Percentiles rank a stretch among this genome's conserved stretches.
phyloP scores from a whole-genome alignment of 257 asterid genomes.

The Agastache rugosa region DNA sequence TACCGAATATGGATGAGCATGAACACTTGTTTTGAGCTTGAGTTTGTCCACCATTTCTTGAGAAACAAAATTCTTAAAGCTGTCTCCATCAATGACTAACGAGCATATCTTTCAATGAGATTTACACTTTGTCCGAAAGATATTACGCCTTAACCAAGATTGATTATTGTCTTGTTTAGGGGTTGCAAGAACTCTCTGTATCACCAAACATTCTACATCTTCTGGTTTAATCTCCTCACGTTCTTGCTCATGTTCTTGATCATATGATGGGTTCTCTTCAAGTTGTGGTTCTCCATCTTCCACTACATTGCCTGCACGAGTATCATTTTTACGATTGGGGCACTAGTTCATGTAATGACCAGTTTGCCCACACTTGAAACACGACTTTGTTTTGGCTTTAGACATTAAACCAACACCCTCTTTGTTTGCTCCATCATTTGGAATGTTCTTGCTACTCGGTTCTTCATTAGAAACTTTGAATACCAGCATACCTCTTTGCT shows the following conservation, averaged over 20 bases:
- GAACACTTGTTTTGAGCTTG: background rate
- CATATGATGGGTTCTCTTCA: background rate
- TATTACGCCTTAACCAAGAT: background rate
- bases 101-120: background rate
- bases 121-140: background rate
- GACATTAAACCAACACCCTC: too few species aligned
- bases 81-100: slow-evolving; percentile 9
- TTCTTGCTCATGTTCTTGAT: slow-evolving; percentile 16
- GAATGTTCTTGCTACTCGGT: background rate
- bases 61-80: slow-evolving; percentile 19
- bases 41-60: slow-evolving; percentile 2
- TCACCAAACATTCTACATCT: slow-evolving; percentile 21
- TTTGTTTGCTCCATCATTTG: background rate
- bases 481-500: background rate
- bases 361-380: slow-evolving; percentile 2
- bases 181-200: background rate
- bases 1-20: background rate
- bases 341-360: slow-evolving; percentile 26
- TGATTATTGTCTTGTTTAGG: background rate
- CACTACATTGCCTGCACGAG: background rate
- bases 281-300: background rate
- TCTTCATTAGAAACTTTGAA: background rate
- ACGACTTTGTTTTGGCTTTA: too few species aligned
- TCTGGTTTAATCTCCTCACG: background rate
- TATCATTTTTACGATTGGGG: background rate